These are phyloP conservation scores for Pontederia crassipes DNA, from an alignment of 176 grass and related monocot species.

Conservation along the genomic window DNA sequence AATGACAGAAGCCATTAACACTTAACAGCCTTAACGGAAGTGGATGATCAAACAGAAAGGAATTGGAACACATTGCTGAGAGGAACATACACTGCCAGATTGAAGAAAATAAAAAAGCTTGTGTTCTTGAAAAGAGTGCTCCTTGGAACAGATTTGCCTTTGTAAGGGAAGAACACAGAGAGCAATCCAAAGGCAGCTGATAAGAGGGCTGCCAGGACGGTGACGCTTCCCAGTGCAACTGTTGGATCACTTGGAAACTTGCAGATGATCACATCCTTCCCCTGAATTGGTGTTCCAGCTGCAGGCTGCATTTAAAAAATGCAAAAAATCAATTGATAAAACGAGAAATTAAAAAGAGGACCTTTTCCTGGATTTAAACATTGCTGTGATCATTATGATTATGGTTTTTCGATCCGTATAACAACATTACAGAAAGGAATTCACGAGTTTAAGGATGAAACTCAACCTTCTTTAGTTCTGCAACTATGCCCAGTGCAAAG, in stretches of 20 bases:
- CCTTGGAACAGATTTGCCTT: constrained; percentile 17
- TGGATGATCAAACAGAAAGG: background rate
- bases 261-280: constrained; percentile 32
- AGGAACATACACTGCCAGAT: constrained; percentile 37
- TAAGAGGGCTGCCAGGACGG: constrained; percentile 13
- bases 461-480: too few relatives aligned
- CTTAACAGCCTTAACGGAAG: background rate
- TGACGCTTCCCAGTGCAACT: constrained; percentile 26
- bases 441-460: too few relatives aligned
- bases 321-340: too few relatives aligned
- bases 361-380: too few relatives aligned
- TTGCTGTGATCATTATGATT: background rate
- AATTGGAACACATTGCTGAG: background rate
- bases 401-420: background rate
- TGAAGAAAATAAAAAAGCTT: constrained; percentile 38
- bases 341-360: too few relatives aligned
- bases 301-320: constrained; percentile 21
- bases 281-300: constrained; percentile 33
- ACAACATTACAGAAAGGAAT: background rate
- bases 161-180: constrained; percentile 45
- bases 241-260: constrained; percentile 38
- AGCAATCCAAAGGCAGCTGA: constrained; percentile 20
- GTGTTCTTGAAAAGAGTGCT: constrained; percentile 28
- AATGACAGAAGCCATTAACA: background rate
- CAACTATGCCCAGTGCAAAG: too few relatives aligned